Conservation (phyloP, 495 filamentous ascomycete genomes). For the Darksidea phi region DNA sequence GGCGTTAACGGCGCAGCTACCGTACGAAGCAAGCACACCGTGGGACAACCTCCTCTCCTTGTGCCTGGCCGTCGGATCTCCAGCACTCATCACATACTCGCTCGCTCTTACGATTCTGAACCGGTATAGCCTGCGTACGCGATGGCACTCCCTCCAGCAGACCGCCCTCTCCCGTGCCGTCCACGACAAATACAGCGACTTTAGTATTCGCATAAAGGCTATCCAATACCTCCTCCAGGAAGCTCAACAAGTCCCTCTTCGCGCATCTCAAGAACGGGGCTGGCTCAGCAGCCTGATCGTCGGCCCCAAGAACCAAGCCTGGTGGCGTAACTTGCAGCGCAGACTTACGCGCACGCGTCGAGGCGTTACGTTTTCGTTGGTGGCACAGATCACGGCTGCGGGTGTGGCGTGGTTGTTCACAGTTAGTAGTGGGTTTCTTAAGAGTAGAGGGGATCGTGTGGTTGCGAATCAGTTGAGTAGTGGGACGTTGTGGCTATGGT, state of each 20-base stretch:
- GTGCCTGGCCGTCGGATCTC: slow-evolving; percentile 29
- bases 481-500: slow-evolving; percentile 32
- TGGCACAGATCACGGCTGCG: slow-evolving; percentile 30
- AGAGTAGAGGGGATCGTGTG: slow-evolving; percentile 18
- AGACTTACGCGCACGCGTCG: slow-evolving; percentile 19
- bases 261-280: slow-evolving; percentile 24
- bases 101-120: slow-evolving; percentile 34
- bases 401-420: slow-evolving; percentile 32
- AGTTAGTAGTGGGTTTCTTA: slow-evolving; percentile 15
- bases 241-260: slow-evolving; percentile 32
- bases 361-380: slow-evolving; percentile 29
- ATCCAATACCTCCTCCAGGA: slow-evolving; percentile 32
- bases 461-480: slow-evolving; percentile 27
- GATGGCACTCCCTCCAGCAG: slow-evolving; percentile 18
- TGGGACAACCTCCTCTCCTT: slow-evolving; percentile 29
- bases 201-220: slow-evolving; percentile 16
- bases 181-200: slow-evolving; percentile 13
- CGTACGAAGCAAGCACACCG: slow-evolving; percentile 24
- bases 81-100: slow-evolving; percentile 34
- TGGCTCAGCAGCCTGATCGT: slow-evolving; percentile 36
- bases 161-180: slow-evolving; percentile 12
- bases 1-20: slow-evolving; percentile 31
- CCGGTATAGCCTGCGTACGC: slow-evolving; percentile 24
- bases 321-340: slow-evolving; percentile 26
- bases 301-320: slow-evolving; percentile 23